Percentiles rank a stretch among this genome's conserved stretches.
These are phyloP conservation scores for Maudiozyma serrabonitensis DNA, from an alignment of 805 yeast genomes.

Conservation along the genomic window DNA sequence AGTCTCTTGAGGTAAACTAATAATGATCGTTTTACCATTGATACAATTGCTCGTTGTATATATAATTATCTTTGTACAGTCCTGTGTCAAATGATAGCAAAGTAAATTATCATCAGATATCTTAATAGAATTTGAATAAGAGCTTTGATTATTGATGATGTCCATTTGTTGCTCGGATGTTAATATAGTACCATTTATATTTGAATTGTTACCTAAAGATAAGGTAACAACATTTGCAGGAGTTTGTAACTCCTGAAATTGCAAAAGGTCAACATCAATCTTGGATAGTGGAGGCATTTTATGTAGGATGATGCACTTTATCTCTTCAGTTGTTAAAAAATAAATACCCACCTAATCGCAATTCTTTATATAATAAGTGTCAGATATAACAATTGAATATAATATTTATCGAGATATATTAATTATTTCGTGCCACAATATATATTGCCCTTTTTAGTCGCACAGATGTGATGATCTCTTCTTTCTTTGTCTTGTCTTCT, in stretches of 20 bases:
- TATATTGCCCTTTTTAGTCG: no score
- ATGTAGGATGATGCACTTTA: not conserved
- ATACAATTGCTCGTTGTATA: conserved; percentile 15
- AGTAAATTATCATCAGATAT: conserved; percentile 14
- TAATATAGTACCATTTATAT: not conserved
- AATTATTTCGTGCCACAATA: no score
- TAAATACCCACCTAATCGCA: not conserved
- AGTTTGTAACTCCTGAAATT: conserved; percentile 7
- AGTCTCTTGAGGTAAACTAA: conserved; percentile 19
- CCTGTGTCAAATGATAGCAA: conserved; percentile 20
- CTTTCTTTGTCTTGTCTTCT: no score
- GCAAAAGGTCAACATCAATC: conserved; percentile 20
- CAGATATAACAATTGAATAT: no score
- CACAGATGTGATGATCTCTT: no score
- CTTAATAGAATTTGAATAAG: conserved; percentile 16
- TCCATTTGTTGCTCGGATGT: not conserved
- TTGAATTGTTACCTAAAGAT: conserved; percentile 7
- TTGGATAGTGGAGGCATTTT: conserved; percentile 14
- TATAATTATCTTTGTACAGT: conserved; percentile 14
- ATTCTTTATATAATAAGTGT: no score
- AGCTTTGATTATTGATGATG: conserved; percentile 8
- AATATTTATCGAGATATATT: no score
- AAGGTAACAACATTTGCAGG: conserved; percentile 13
- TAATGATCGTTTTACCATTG: conserved; percentile 15
- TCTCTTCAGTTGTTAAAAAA: not conserved